Conservation (phyloP, 176 grass and related monocot species). For the Tillandsia fasciculata region DNA sequence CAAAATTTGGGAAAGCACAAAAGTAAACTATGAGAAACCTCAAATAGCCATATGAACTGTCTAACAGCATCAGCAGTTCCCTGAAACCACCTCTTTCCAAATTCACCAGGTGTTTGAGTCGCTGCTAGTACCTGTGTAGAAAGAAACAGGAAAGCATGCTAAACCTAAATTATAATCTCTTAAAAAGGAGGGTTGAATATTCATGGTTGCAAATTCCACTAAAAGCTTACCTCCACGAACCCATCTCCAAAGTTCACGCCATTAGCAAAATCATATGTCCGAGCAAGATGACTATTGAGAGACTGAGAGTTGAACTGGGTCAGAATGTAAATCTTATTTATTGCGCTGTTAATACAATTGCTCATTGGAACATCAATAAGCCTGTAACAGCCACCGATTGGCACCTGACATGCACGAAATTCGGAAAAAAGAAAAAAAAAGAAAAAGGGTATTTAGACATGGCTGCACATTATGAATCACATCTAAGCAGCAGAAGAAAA, state of each 20-base stretch:
- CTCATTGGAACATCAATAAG: conserved; percentile 76
- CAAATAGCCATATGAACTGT: conserved; percentile 85
- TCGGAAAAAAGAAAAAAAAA: conserved; percentile 11
- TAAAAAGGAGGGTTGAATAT: neutral
- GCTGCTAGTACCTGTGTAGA: conserved; percentile 58
- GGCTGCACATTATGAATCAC: neutral
- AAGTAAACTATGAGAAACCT: conserved; percentile 28
- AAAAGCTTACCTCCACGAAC: conserved; percentile 54
- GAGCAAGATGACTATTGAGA: conserved; percentile 58
- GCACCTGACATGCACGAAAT: conserved; percentile 33
- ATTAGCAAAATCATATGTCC: conserved; percentile 60
- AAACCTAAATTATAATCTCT: neutral
- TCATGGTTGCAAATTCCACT: neutral
- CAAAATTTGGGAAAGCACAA: neutral
- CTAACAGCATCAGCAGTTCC: conserved; percentile 88
- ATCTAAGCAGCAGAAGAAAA: neutral
- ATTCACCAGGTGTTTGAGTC: conserved; percentile 70
- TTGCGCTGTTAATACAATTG: conserved; percentile 81
- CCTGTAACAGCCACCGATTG: conserved; percentile 66
- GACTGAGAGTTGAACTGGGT: conserved; percentile 74
- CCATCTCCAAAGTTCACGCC: conserved; percentile 54
- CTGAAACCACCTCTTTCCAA: conserved; percentile 78
- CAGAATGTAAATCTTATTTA: conserved; percentile 69
- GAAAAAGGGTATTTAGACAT: neutral
- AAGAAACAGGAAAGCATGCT: neutral